Base-by-base conservation (phyloP, 805 yeast genomes). In the Candida germanica region DNA sequence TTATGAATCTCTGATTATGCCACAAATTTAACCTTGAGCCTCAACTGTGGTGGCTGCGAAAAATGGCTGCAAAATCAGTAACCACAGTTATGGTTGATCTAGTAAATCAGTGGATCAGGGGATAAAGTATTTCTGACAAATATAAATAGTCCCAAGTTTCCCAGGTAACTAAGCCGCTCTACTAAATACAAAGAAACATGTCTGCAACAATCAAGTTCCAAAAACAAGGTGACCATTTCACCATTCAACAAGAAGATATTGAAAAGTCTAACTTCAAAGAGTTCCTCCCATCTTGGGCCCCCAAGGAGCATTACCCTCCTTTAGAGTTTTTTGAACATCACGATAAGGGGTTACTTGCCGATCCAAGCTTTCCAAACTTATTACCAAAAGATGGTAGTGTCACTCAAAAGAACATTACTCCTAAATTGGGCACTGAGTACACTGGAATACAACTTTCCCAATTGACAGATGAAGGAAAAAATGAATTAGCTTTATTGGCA, bases 391-490 rank as follows among this genome's bases (percentile, higher is more conserved):
- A 32, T 44, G 60, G 26, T 3, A 54, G 57, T 15, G 47, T 48
- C 15, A 42, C 57, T 20, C 54, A 50, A 26, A 70, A 70, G 42
- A 48, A 47, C 13, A 54, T 83, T 29, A 75, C 85, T 2, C 91
- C 91, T 23, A 81, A 76, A 50, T 63, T 84, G 36, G 94, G 93
- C n/a, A 66, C 80, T 12, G 87, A 79, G 47, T 62, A 83, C 22
- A 58, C 56, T 12, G 81, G 81, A 28, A 51, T 82, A 27, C 86
- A 80, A 49, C 59, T 82, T 33, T 73, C 82, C 12, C 53, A 66
- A 26, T 68, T 82, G 44, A 54, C 63, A 37, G 71, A 69, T 33
- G 60, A 60, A 14, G 87, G 73, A 20, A 79, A 77, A 50, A 77
- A 83, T 47, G 89, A 83, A 47, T 65, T 83, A 40, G 87, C 89